Base-by-base conservation (phyloP, 345 rosid genomes). In the Aegle marmelos region DNA sequence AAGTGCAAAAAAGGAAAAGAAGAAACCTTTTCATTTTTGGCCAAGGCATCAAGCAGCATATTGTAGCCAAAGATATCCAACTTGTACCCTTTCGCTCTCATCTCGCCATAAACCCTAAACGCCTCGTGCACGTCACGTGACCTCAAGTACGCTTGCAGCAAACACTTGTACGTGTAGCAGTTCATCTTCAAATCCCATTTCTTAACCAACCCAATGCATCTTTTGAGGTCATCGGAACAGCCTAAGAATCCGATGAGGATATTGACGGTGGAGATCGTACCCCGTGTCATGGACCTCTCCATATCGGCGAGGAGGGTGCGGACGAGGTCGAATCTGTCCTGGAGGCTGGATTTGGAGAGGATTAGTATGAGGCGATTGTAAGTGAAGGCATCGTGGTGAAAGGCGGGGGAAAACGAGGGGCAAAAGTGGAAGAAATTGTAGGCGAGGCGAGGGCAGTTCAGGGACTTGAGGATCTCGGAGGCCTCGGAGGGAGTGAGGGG, bases 41-140 rank as follows among this genome's bases (percentile, higher is more conserved):
- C 97, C 73, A 93, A 89, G 82, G 94, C 92, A 86, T 95, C 91
- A 88, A 95, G 78, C 79, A 95, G 80, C 99, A 95, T 95, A 74
- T 95, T 95, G 80, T 89, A 95, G 65, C 87, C 94, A 58, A 95
- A 92, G 48, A 92, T 79, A 58, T 95, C 98, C 71, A 95, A 84
- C 71, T 84, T 87, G 76, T 89, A 88, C 5, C 95, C 91, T 83
- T 84, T 90, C 86, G 85, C 86, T 81, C 85, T 89, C 89, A 95
- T 89, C 83, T 91, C 93, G 67, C 76, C 28, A 74, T 93, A 95
- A 79, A 88, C 89, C 78, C 73, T 79, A 54, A 88, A 84, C 14
- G 93, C 94, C 83, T 85, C 72, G 36, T 88, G 10, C 73, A 77
- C 68, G 83, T 93, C 85, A 34, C 77, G 86, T 7, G 99, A 88